Evolutionary conservation across 2,329 filamentous ascomycete species (phyloP), one percentile per base, ranked within the genome.

Genomic region (Colletotrichum sp.): DNA sequence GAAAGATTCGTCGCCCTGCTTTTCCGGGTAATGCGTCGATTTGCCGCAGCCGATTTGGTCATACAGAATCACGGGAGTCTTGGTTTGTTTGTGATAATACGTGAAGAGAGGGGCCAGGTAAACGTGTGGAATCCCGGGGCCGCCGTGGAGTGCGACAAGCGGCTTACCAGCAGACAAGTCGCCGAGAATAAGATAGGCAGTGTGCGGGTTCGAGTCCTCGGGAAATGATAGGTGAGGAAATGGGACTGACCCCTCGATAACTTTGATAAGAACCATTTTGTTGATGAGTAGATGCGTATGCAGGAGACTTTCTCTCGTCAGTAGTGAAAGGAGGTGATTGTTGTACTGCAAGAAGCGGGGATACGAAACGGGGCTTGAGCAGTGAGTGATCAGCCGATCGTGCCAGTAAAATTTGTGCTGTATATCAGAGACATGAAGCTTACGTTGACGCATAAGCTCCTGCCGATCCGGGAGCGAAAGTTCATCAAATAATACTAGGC

Each of bases 11-110:
- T 80, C 76, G 13, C 85, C 84, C 12, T 79, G 79, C 69, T 85
- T 87, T 34, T 87, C 84, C 0, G 77, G 83, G 13, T 90, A 81
- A 68, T 86, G 87, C 0, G 88, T 90, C 6, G 84, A 88, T 16
- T 78, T 77, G 11, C 87, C 88, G 74, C 84, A 86, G 27, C 88
- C 88, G 66, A 90, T 81, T 73, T 90, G 88, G 76, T 90, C 88
- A 78, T 90, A 90, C 77, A 89, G 84, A 33, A 90, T 78, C 3
- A 90, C 80, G 0, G 88, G 86, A 8, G 31, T 55, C n/a, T 43
- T 54, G 13, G 67, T 70, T 16, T 34, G 38, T n/a, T 29, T 54
- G 18, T 63, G 59, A 8, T 54, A 65, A 9, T 24, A 38, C 18
- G 24, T 57, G 67, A 70, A 65, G 4, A 65, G 43, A n/a, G 59